These are phyloP conservation scores for Arachnomyces sp. DNA, from an alignment of 2,329 filamentous ascomycete species.

Conservation along the genomic window DNA sequence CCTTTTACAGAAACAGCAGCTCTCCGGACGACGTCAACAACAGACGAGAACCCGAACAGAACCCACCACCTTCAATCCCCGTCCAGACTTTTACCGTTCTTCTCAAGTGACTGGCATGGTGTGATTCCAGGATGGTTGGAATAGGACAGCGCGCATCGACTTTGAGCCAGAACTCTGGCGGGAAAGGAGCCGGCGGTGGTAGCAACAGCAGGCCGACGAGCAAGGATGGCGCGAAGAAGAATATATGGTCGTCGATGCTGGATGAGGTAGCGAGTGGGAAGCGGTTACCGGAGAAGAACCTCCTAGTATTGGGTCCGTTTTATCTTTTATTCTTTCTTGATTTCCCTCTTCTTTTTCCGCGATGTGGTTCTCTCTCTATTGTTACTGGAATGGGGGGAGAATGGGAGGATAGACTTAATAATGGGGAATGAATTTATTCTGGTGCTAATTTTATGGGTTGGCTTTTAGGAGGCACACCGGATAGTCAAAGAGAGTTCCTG, in stretches of 20 bases:
- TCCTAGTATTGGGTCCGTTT: conserved; percentile 69
- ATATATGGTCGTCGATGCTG: conserved; percentile 91
- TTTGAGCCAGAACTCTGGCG: conserved; percentile 28
- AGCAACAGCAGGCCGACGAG: conserved; percentile 37
- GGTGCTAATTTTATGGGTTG: conserved; percentile 11
- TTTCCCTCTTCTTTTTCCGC: too few species aligned
- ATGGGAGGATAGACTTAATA: too few species aligned
- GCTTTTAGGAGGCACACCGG: conserved; percentile 65
- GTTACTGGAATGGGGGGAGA: too few species aligned
- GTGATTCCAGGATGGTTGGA: conserved; percentile 28
- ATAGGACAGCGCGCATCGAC: conserved; percentile 32
- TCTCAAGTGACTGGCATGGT: conserved; percentile 25
- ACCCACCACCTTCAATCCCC: not conserved
- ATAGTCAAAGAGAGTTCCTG: conserved; percentile 77
- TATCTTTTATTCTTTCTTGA: conserved; percentile 6
- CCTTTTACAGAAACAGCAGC: too few species aligned
- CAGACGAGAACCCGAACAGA: too few species aligned
- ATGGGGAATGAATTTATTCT: not conserved
- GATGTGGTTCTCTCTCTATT: too few species aligned
- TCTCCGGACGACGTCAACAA: too few species aligned
- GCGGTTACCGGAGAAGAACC: conserved; percentile 82
- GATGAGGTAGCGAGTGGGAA: conserved; percentile 85
- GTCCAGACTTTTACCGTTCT: not conserved
- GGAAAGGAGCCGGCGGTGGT: conserved; percentile 21
- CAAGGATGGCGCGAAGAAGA: conserved; percentile 65